Base-by-base conservation (phyloP, 148 eudicot species). In the Camellia lanceoleosa region DNA sequence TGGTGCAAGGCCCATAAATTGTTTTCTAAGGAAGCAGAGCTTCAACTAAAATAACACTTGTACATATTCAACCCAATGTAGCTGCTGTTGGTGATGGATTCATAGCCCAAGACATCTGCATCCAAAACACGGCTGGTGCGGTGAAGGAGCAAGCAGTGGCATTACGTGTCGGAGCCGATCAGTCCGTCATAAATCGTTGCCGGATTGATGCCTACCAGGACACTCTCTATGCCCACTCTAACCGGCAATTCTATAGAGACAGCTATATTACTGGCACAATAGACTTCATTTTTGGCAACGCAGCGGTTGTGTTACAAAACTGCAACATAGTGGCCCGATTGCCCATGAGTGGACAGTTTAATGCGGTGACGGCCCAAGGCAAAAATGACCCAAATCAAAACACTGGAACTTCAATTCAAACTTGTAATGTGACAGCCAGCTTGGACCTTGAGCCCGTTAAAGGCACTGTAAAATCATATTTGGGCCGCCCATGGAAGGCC, bases 401-500 rank as follows among this genome's bases (percentile, higher is more conserved):
- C 68, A 64, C 68, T 1, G 68, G 41, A 8, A 64, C 42, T 30
- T 64, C 68, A 6, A 64, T 64, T 38, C 68, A 64, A 3, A 64
- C 20, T 0, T 64, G 41, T 42, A 20, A 23, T 3, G 68, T 64
- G 41, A 64, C 23, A 7, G 68, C 68, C 0, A 23, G 41, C 16
- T 64, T 42, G 3, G 68, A 64, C 10, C 68, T 64, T 3, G 42
- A 8, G 38, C 68, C 68, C 11, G 68, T 64, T 5, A 20, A 19
- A 8, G 16, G 68, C 2, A 4, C 68, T 42, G 3, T 64, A 20
- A 64, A 64, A 44, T 3, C 73, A 2, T 70, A 11, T 38, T 44
- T 70, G 73, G 71, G 73, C 73, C n/a, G 73, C 14, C 73, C 73
- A 14, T 70, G 73, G 73, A 70, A 70, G 10, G 19, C 14, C 23